phyloP scores from a whole-genome alignment of 305 asterid genomes.

The Rubia tinctorum region DNA sequence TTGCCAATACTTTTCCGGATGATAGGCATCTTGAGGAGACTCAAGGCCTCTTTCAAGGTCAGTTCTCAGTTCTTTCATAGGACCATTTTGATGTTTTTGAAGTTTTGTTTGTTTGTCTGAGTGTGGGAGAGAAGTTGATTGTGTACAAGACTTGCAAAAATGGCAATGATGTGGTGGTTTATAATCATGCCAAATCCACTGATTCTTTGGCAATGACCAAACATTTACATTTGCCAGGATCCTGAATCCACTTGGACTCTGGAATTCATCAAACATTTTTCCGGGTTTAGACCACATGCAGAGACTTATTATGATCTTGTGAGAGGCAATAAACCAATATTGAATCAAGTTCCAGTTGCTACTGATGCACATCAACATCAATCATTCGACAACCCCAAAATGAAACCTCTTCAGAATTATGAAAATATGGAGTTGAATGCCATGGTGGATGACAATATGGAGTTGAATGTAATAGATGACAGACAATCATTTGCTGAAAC shows the following conservation, averaged over 20 bases:
- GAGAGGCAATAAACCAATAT: conserved; percentile 7
- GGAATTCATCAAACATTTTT: background rate
- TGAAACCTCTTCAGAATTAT: conserved; percentile 12
- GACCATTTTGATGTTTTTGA: no score
- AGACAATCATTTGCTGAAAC: conserved; percentile 39
- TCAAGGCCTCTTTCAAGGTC: no score
- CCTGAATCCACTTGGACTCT: background rate
- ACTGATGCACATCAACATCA: background rate
- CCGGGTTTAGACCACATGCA: conserved; percentile 9
- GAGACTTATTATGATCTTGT: conserved; percentile 13
- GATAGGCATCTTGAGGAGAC: no score
- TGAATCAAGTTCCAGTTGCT: conserved; percentile 25
- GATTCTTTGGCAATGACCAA: conserved; percentile 2
- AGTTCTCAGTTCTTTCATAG: no score
- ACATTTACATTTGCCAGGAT: background rate
- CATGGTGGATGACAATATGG: conserved; percentile 9
- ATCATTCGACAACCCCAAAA: conserved; percentile 19
- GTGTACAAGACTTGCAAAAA: conserved; percentile 12
- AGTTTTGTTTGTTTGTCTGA: no score
- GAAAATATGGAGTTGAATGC: conserved; percentile 16
- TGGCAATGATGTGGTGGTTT: conserved; percentile 2
- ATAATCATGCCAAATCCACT: background rate
- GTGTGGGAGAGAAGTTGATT: no score
- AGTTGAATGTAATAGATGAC: conserved; percentile 5
- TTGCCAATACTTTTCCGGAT: no score